These are phyloP conservation scores for Clonostachys rosea DNA, from an alignment of 2,329 filamentous ascomycete species.

Conservation along the genomic window DNA sequence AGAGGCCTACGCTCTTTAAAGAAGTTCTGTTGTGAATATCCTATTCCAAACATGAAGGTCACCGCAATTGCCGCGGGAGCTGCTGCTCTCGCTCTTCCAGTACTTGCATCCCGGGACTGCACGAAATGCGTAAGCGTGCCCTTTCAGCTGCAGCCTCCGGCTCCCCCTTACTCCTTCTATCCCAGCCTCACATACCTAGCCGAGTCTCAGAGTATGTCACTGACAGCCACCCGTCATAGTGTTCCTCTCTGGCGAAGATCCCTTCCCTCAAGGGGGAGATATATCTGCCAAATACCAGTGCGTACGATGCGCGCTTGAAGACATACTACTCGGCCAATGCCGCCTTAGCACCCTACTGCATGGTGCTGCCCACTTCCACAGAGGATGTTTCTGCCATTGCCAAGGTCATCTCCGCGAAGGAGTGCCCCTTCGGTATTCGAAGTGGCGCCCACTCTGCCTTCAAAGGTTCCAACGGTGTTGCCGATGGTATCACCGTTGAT, in stretches of 20 bases:
- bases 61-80: too few species aligned
- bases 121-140: too few species aligned
- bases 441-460: slow-evolving; percentile 24
- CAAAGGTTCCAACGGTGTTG: slow-evolving; percentile 16
- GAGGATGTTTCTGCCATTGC: slow-evolving; percentile 14
- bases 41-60: too few species aligned
- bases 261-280: slow-evolving; percentile 9
- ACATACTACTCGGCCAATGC: slow-evolving; percentile 21
- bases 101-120: too few species aligned
- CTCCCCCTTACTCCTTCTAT: neutral
- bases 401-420: slow-evolving; percentile 8
- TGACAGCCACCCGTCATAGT: slow-evolving; percentile 6
- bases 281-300: slow-evolving; percentile 5
- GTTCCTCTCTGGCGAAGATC: slow-evolving; percentile 9
- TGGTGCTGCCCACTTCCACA: slow-evolving; percentile 16
- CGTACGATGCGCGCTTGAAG: slow-evolving; percentile 12
- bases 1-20: too few species aligned
- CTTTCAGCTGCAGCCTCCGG: too few species aligned
- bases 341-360: slow-evolving; percentile 16
- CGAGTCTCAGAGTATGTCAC: neutral
- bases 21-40: too few species aligned
- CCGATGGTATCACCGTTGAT: slow-evolving; percentile 19
- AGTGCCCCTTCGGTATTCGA: slow-evolving; percentile 20
- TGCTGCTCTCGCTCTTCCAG: too few species aligned
- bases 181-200: neutral